Conservation (phyloP, 306 rosid genomes). For the Castanospermum australe region DNA sequence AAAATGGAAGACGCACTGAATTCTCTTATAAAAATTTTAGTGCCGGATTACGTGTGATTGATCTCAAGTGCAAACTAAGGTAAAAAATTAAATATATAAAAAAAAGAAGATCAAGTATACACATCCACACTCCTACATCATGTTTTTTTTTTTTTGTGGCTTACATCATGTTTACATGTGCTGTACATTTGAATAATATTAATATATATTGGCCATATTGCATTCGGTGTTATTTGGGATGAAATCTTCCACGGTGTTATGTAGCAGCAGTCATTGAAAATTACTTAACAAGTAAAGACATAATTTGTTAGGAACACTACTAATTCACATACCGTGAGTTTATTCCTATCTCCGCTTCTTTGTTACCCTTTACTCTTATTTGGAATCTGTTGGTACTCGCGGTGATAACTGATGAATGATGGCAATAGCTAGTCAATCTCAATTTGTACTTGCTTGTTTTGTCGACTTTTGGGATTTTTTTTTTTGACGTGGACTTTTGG, state of each 20-base stretch:
- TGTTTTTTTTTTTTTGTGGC: too few relatives aligned
- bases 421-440: slow-evolving; percentile 33
- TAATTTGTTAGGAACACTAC: background rate
- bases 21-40: too few relatives aligned
- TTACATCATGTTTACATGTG: slow-evolving; percentile 12
- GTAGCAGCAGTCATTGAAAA: background rate
- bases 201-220: background rate
- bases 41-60: background rate
- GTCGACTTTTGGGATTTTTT: slow-evolving; percentile 33
- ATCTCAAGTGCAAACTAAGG: background rate
- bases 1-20: background rate
- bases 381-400: slow-evolving; percentile 37
- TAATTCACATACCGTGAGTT: slow-evolving; percentile 9
- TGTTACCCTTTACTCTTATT: background rate
- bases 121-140: background rate
- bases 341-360: background rate
- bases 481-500: slow-evolving; percentile 32
- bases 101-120: background rate
- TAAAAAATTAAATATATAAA: background rate
- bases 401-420: slow-evolving; percentile 20
- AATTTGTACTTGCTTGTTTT: slow-evolving; percentile 32
- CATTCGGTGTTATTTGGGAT: background rate
- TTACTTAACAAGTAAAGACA: background rate
- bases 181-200: background rate
- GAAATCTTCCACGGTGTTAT: background rate